Conservation (phyloP, 2,329 filamentous ascomycete genomes). For the Grosmannia clavigera region DNA sequence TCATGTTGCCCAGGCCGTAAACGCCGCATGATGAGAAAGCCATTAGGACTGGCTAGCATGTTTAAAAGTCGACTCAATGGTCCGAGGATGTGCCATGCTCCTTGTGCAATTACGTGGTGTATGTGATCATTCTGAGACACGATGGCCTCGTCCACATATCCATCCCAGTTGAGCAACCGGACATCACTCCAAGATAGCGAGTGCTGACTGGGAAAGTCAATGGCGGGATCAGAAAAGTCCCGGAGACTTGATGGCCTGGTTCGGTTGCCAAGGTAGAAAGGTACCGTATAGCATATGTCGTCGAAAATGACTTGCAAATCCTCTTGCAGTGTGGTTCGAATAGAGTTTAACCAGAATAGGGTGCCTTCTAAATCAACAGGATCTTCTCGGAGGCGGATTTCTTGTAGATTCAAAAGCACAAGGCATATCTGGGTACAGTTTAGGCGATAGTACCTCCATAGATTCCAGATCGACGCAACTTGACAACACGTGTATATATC, state of each 20-base stretch:
- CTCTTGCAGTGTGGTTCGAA: not conserved
- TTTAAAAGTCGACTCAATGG: not conserved
- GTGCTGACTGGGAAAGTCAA: not conserved
- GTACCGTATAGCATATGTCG: not conserved
- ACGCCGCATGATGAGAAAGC: not conserved
- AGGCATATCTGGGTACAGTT: not conserved
- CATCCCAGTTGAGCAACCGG: not conserved
- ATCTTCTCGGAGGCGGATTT: not conserved
- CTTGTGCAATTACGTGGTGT: not conserved
- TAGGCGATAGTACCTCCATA: conserved; percentile 1
- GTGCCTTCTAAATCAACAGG: not conserved
- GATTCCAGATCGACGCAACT: conserved; percentile 1
- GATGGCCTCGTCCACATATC: not conserved
- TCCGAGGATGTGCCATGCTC: not conserved
- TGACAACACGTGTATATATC: not conserved
- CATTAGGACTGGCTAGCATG: not conserved
- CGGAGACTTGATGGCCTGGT: not conserved
- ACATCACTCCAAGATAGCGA: not conserved
- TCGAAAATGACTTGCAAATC: not conserved
- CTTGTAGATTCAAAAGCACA: not conserved
- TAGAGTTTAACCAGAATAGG: not conserved
- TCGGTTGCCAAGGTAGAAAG: conserved; percentile 1
- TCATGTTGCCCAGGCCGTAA: not conserved
- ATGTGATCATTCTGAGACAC: not conserved
- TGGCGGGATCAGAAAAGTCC: not conserved